Evolutionary conservation across 2,329 filamentous ascomycete genomes (phyloP).

Genomic region (Ophiognomonia clavigignenti-juglandacearum): DNA sequence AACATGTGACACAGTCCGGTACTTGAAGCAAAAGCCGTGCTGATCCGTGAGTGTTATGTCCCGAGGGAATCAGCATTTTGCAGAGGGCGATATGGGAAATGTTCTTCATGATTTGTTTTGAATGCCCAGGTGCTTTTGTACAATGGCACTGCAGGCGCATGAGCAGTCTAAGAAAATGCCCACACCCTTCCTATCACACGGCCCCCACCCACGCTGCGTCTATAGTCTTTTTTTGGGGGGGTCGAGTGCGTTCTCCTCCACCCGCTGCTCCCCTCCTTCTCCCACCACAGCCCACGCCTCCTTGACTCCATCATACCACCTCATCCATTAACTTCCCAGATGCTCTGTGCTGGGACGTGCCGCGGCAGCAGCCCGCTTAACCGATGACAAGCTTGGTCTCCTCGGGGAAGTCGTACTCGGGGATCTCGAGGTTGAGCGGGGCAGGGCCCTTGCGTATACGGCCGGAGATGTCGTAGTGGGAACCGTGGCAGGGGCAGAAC

Average conservation of each 20-base stretch:
- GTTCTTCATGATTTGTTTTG: constrained; percentile 12
- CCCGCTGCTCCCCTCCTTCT: not conserved
- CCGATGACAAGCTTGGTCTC: constrained; percentile 88
- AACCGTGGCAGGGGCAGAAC: constrained; percentile 99
- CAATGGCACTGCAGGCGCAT: constrained; percentile 17
- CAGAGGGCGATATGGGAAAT: constrained; percentile 14
- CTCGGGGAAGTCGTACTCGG: constrained; percentile 86
- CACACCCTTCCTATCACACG: constrained; percentile 4
- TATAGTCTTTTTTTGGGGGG: constrained; percentile 11
- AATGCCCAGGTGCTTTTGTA: constrained; percentile 20
- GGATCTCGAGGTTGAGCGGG: constrained; percentile 95
- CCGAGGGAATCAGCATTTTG: too few relatives aligned
- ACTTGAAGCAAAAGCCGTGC: too few relatives aligned
- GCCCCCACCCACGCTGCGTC: constrained; percentile 1
- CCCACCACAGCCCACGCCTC: constrained; percentile 5
- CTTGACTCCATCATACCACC: constrained; percentile 9
- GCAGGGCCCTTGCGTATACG: constrained; percentile 97
- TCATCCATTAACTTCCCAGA: too few relatives aligned
- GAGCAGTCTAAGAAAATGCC: constrained; percentile 18
- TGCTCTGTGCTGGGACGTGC: too few relatives aligned
- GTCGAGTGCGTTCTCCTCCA: not conserved
- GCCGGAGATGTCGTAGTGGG: constrained; percentile 99
- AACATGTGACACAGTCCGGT: too few relatives aligned
- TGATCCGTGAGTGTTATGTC: too few relatives aligned
- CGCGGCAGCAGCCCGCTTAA: too few relatives aligned